Evolutionary conservation across 164 flowering plant genomes (phyloP).

Genomic region (Stephania japonica): DNA sequence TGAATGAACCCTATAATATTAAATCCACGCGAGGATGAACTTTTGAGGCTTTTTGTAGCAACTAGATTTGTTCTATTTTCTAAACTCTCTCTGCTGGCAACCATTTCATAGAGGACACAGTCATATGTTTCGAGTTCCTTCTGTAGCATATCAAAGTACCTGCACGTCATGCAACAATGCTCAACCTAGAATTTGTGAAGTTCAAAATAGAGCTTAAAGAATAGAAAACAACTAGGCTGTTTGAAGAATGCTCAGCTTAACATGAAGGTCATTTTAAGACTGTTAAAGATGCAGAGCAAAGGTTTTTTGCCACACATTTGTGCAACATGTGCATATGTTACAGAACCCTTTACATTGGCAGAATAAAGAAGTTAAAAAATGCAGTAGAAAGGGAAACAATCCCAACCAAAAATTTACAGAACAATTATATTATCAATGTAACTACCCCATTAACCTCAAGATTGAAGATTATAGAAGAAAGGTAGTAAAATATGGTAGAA

Average conservation of each 20-base stretch:
- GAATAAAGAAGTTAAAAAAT: background rate
- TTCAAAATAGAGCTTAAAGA: background rate
- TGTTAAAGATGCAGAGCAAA: background rate
- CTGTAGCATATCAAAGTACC: conserved; percentile 77
- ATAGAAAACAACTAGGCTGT: background rate
- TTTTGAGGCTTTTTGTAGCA: conserved; percentile 40
- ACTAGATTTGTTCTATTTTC: conserved; percentile 49
- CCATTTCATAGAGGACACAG: conserved; percentile 97
- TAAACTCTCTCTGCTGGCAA: conserved; percentile 84
- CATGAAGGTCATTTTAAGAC: background rate
- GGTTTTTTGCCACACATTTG: background rate
- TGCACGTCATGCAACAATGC: conserved; percentile 21
- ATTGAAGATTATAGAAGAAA: background rate
- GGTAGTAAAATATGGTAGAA: background rate
- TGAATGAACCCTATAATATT: conserved; percentile 82
- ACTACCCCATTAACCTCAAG: background rate
- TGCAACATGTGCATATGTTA: background rate
- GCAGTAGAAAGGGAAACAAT: background rate
- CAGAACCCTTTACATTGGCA: background rate
- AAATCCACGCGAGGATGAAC: conserved; percentile 59
- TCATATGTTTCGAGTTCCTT: conserved; percentile 78
- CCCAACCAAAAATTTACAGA: background rate
- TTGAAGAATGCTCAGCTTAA: background rate
- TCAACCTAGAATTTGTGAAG: background rate
- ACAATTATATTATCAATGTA: background rate